These are phyloP conservation scores for Aegle marmelos DNA, from an alignment of 345 rosid species.

Conservation along the genomic window DNA sequence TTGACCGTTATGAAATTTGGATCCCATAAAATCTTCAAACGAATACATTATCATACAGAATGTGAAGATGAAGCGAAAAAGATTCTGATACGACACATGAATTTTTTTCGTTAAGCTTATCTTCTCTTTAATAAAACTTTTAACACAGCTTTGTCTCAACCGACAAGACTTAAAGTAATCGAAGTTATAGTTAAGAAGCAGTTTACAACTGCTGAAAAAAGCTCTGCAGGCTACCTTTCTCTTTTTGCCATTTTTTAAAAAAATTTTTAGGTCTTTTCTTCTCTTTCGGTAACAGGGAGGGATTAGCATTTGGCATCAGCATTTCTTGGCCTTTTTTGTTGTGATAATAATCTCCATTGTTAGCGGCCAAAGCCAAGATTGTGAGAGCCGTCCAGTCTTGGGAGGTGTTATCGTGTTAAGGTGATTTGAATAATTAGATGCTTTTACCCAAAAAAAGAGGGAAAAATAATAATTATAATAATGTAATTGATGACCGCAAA, in stretches of 20 bases:
- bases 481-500: too few species aligned
- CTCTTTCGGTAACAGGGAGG: conserved; percentile 7
- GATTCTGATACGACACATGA: conserved; percentile 5
- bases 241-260: not conserved
- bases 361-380: not conserved
- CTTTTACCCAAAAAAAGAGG: not conserved
- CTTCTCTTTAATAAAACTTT: conserved; percentile 2
- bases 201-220: not conserved
- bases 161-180: not conserved
- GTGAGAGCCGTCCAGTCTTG: not conserved
- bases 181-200: conserved; percentile 3
- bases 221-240: not conserved
- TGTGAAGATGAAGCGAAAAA: not conserved
- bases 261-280: not conserved
- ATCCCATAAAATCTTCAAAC: not conserved
- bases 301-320: not conserved
- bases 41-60: not conserved
- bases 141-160: not conserved
- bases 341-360: not conserved
- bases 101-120: conserved; percentile 7
- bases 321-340: not conserved
- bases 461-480: too few species aligned
- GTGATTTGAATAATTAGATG: not conserved
- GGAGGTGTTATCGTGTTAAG: not conserved
- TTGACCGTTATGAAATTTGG: conserved; percentile 2